Percentiles rank a stretch among this genome's conserved stretches.
Evolutionary conservation across 164 flowering plant species (phyloP).

Genomic region (Brasenia schreberi): DNA sequence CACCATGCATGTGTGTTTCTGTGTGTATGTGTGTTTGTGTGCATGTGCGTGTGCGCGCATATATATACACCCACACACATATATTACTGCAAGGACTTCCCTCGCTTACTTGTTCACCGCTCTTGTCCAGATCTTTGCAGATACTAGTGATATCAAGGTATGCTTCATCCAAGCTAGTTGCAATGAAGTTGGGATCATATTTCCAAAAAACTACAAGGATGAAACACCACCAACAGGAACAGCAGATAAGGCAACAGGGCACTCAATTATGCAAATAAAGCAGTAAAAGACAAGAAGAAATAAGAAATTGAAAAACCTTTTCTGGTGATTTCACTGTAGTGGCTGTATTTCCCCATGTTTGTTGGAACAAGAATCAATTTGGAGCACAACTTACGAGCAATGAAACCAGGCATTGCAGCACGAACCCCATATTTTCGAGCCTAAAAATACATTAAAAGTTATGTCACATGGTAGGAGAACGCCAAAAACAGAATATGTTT

Average conservation of each 20-base stretch:
- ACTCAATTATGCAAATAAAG: too few relatives aligned
- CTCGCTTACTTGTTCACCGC: conserved; percentile 60
- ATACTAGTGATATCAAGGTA: conserved; percentile 81
- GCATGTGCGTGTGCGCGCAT: too few relatives aligned
- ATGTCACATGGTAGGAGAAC: not conserved
- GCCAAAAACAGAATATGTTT: too few relatives aligned
- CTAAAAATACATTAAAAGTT: conserved; percentile 16
- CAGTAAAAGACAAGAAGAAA: not conserved
- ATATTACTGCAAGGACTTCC: not conserved
- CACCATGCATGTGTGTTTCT: too few relatives aligned
- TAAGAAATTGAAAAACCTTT: conserved; percentile 38
- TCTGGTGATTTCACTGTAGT: conserved; percentile 78
- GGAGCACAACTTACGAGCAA: conserved; percentile 92
- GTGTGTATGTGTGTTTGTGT: too few relatives aligned
- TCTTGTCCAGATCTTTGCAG: conserved; percentile 48
- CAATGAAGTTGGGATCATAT: conserved; percentile 79
- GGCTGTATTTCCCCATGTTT: conserved; percentile 72
- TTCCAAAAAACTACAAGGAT: conserved; percentile 46
- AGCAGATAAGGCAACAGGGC: not conserved
- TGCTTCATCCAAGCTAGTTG: conserved; percentile 94
- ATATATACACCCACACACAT: too few relatives aligned
- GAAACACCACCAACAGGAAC: conserved; percentile 1
- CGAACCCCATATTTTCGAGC: conserved; percentile 93
- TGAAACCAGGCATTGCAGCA: conserved; percentile 99
- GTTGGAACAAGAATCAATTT: conserved; percentile 70